phyloP scores from a whole-genome alignment of 305 asterid genomes.

The Fraxinus sp. region DNA sequence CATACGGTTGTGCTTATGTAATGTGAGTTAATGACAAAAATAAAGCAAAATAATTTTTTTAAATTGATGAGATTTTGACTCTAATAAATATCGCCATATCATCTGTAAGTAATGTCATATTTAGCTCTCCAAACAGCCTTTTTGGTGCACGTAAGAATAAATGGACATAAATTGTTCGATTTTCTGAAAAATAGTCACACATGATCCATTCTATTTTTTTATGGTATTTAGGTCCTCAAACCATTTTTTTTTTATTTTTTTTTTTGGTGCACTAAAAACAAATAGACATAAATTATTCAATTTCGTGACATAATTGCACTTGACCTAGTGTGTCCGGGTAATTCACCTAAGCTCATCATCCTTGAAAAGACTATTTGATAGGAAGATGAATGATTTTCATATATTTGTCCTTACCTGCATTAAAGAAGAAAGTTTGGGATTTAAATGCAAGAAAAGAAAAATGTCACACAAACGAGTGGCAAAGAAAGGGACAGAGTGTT shows the following conservation, averaged over 20 bases:
- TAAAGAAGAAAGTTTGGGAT: background rate
- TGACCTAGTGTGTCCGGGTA: background rate
- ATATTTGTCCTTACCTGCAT: background rate
- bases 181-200: background rate
- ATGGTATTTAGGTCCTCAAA: background rate
- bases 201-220: background rate
- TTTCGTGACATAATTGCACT: background rate
- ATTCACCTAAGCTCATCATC: background rate
- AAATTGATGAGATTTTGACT: background rate
- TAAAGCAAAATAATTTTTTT: background rate
- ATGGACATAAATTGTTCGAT: background rate
- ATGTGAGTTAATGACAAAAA: background rate
- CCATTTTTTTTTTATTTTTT: background rate
- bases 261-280: background rate
- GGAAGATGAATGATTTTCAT: background rate
- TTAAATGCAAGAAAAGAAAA: background rate
- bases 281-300: background rate
- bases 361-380: background rate
- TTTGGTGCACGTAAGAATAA: background rate
- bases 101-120: background rate
- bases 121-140: background rate
- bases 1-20: background rate
- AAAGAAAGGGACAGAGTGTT: constrained; percentile 1
- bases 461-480: constrained; percentile 2
- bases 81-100: too few relatives aligned